Percentiles rank a stretch among this genome's conserved stretches.
Conservation (phyloP, 2,329 filamentous ascomycete species). For the Colletotrichum sp. region DNA sequence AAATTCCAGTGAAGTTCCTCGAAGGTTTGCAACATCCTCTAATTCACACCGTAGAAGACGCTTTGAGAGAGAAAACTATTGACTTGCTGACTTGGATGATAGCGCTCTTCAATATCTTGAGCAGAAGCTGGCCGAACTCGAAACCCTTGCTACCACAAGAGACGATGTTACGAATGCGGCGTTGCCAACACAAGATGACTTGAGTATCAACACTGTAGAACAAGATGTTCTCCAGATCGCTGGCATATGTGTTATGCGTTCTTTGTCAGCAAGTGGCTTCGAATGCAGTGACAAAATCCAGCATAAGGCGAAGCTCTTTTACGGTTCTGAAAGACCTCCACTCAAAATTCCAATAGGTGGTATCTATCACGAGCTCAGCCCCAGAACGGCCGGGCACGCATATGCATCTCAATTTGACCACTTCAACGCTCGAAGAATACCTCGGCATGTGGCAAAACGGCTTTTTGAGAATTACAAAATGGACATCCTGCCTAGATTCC, state of each 20-base stretch:
- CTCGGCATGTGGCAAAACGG: not conserved
- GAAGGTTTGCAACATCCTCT: not conserved
- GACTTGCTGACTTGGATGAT: not conserved
- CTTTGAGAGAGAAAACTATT: not conserved
- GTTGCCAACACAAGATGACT: not conserved
- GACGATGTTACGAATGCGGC: not conserved
- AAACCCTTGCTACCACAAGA: not conserved
- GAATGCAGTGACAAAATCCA: not conserved
- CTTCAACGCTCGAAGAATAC: not conserved
- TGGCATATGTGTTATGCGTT: not conserved
- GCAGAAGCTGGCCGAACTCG: not conserved
- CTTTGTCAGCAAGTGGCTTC: not conserved
- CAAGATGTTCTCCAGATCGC: not conserved
- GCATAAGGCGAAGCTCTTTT: conserved; percentile 24
- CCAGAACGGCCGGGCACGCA: not conserved
- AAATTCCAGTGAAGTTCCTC: not conserved
- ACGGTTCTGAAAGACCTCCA: conserved; percentile 25
- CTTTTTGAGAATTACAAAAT: not conserved
- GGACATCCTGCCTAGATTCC: not conserved
- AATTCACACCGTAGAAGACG: not conserved
- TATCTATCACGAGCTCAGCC: conserved; percentile 7
- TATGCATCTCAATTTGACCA: not conserved
- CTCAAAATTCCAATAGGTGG: conserved; percentile 25
- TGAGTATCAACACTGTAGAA: not conserved
- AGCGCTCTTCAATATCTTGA: not conserved